A percentile compares a stretch with the other conserved stretches of the same genome.
phyloP scores from a whole-genome alignment of 805 yeast genomes.

The Wickerhamiella australiensis region DNA sequence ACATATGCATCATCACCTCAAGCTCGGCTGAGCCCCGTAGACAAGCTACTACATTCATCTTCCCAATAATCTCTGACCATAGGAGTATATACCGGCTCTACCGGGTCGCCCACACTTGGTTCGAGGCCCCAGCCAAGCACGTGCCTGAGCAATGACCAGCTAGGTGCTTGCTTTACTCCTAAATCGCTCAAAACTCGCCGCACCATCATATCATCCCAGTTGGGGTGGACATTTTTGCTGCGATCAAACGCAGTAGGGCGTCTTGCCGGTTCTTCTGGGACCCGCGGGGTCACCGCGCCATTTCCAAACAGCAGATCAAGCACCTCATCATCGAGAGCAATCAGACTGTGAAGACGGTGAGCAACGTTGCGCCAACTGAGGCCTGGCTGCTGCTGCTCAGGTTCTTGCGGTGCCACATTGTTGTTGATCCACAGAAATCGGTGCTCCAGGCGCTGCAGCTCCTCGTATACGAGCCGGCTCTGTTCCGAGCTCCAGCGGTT shows the following conservation, averaged over 20 bases:
- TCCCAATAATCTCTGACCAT: slow-evolving; percentile 1
- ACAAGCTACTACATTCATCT: not conserved
- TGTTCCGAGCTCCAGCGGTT: slow-evolving; percentile 34
- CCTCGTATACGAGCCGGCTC: slow-evolving; percentile 25
- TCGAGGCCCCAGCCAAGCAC: slow-evolving; percentile 6
- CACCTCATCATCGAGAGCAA: slow-evolving; percentile 29
- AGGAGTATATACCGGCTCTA: not conserved
- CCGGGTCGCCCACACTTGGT: not conserved
- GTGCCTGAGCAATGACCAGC: not conserved
- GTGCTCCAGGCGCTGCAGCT: slow-evolving; percentile 23
- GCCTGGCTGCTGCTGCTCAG: not conserved
- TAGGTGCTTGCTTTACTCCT: slow-evolving; percentile 4
- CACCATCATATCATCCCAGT: slow-evolving; percentile 16
- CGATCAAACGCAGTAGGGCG: slow-evolving; percentile 12
- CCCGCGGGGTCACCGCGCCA: slow-evolving; percentile 16
- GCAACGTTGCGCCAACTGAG: slow-evolving; percentile 15
- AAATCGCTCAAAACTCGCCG: slow-evolving; percentile 2
- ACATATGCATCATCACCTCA: too few species aligned
- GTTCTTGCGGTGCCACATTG: not conserved
- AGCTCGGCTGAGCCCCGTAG: slow-evolving; percentile 4
- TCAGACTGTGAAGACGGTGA: slow-evolving; percentile 20
- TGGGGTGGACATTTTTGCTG: slow-evolving; percentile 9
- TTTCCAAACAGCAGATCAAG: slow-evolving; percentile 28
- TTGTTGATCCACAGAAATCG: slow-evolving; percentile 10
- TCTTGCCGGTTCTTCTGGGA: not conserved